Base-by-base conservation (phyloP, 441 rosid species). In the Daphne laureola region DNA sequence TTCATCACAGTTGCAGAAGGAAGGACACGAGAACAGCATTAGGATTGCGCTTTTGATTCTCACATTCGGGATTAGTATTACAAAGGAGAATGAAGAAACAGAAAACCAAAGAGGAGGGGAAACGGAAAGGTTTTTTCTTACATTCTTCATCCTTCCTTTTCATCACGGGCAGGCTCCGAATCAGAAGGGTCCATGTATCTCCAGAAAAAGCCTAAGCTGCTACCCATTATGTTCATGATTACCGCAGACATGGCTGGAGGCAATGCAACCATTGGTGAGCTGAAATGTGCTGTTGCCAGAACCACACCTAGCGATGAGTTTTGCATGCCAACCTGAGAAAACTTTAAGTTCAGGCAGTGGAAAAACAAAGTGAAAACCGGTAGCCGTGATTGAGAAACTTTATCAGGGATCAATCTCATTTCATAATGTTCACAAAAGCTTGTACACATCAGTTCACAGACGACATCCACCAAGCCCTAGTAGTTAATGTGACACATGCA, bases 211-310 rank as follows among this genome's bases (percentile, higher is more conserved):
- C 78, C 81, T 43, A 78, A 54, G 62, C 71, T 70, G 70, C 87
- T 83, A 3, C 91, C 91, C 83, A 77, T 78, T 50, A 80, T 75
- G 42, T 80, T 83, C 90, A 83, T 78, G 26, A 83, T 51, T 50
- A 83, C 74, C 0, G 84, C 85, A 13, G 83, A 84, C 72, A 81
- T 58, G 4, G 85, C 85, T 0, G 80, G 64, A 2, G 85, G 83
- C 58, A 81, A 51, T n/a, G 83, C 80, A 47, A 77, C 87, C 76
- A 67, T 55, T 1, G 85, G 68, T n/a, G 82, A 77, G n/a, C 72
- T n/a, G 57, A 84, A 84, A 68, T 78, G 87, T 18, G 82, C 18
- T 35, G 91, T 65, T 4, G 87, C 85, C 61, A 83, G 67, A 14
- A 83, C 82, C 59, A 83, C 90, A 0, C 81, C 87, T 42, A 84